Evolutionary conservation across 2,329 filamentous ascomycete genomes (phyloP), one percentile per base, ranked within the genome.

Genomic region (Aspergillus melleus): DNA sequence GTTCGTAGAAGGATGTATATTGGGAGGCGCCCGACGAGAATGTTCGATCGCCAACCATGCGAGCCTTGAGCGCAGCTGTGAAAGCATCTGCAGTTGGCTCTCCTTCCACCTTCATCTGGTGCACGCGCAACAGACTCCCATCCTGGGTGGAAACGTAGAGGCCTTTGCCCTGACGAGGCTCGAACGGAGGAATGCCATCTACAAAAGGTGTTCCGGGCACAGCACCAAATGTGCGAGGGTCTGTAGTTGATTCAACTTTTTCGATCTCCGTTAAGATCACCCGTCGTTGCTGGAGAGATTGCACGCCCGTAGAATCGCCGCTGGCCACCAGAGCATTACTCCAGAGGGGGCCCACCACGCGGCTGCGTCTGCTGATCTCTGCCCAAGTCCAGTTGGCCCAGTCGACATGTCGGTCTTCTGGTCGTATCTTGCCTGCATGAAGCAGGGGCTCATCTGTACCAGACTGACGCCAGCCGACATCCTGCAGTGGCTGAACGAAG

Each of bases 381-480:
- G 79, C 74, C n/a, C 81, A 76, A 0, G 77, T 77, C 81, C 85
- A 86, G 3, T 68, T 73, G 0, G 64, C 50, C 83, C 88, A 91
- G 61, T 87, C 76, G 8, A 96, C 76, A 60, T 86, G 83, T 2
- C 80, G 78, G 66, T 94, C 86, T 6, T 81, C 76, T 57, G 88
- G 84, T 1, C 77, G 85, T 61, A 96, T 85, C 71, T 96, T 96
- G 1, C 86, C 85, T 1, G 94, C 94, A 68, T 89, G 84, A 6
- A 69, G 73, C 19, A 79, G 62, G 16, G 68, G 30, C 52, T 69
- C 53, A 55, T 69, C 52, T 32, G 66, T 54, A 49, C 66, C 62
- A 30, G 72, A 54, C 56, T 67, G 20, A 59, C 61, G 55, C 70
- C 70, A 72, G 30, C 70, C 68, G 19, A 64, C 68, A 53, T 72